Percentiles rank a stretch among this genome's conserved stretches.
phyloP scores from a whole-genome alignment of 805 yeast species.

The Metschnikowia orientalis region DNA sequence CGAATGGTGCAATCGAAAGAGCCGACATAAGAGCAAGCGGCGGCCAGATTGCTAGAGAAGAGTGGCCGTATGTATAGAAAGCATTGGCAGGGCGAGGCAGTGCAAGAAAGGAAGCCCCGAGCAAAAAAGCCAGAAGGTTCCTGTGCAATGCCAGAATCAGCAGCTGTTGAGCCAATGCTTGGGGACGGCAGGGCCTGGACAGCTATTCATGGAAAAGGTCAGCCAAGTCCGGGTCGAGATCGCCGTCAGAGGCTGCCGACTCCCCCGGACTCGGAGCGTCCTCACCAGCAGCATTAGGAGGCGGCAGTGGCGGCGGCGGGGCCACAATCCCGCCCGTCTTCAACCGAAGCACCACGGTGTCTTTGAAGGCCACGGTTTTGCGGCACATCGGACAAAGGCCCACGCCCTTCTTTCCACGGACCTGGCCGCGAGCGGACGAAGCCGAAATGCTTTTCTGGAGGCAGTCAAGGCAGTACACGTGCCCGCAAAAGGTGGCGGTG shows the following conservation, averaged over 20 bases:
- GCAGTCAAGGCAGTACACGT: slow-evolving; percentile 41
- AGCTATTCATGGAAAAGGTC: slow-evolving; percentile 3
- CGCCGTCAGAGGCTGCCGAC: slow-evolving; percentile 5
- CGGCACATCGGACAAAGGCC: slow-evolving; percentile 45
- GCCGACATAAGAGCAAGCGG: too few relatives aligned
- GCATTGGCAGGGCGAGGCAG: too few relatives aligned
- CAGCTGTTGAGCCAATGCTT: background rate
- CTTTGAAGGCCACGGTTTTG: slow-evolving; percentile 35
- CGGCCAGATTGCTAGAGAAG: too few relatives aligned
- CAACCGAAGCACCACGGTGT: slow-evolving; percentile 23
- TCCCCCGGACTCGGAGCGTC: slow-evolving; percentile 1
- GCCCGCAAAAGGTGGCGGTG: slow-evolving; percentile 42
- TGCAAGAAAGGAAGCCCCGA: too few relatives aligned
- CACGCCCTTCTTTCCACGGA: slow-evolving; percentile 31
- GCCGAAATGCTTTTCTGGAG: slow-evolving; percentile 37
- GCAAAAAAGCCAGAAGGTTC: too few relatives aligned
- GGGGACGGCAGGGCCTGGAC: background rate
- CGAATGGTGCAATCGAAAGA: too few relatives aligned
- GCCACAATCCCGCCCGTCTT: slow-evolving; percentile 11
- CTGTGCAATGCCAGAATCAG: too few relatives aligned
- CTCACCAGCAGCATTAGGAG: too few relatives aligned
- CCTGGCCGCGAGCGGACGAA: slow-evolving; percentile 42
- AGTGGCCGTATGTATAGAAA: too few relatives aligned
- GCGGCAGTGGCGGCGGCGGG: too few relatives aligned
- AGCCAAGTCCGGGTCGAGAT: slow-evolving; percentile 1